phyloP scores from a whole-genome alignment of 257 asterid species.

The Solanum pinnatisectum region DNA sequence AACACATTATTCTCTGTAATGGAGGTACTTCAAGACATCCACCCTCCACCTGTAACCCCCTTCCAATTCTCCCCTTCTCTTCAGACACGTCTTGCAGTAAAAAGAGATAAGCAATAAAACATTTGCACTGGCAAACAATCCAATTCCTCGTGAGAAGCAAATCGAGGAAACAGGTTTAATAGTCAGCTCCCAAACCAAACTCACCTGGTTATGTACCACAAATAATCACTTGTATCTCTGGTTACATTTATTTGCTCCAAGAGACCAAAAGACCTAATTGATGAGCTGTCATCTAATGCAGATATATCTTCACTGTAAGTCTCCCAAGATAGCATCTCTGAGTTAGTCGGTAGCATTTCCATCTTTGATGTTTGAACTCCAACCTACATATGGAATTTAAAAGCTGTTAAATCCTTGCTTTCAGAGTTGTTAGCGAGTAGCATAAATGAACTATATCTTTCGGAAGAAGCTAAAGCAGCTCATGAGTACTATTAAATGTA shows the following conservation, averaged over 20 bases:
- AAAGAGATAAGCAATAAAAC: not conserved
- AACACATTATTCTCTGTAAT: not conserved
- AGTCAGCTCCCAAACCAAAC: slow-evolving; percentile 7
- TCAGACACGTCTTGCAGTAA: not conserved
- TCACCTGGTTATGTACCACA: slow-evolving; percentile 82
- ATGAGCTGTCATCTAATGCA: slow-evolving; percentile 55
- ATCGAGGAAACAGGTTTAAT: not conserved
- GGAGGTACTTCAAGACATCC: not conserved
- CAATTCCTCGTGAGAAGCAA: not conserved
- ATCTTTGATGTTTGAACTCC: slow-evolving; percentile 73
- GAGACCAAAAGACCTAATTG: slow-evolving; percentile 68
- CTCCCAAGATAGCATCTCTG: slow-evolving; percentile 73
- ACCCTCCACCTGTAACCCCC: not conserved
- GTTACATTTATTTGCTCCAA: slow-evolving; percentile 92
- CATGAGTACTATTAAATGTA: not conserved
- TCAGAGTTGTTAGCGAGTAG: not conserved
- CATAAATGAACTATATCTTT: not conserved
- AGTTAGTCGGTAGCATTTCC: slow-evolving; percentile 60
- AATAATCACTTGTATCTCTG: slow-evolving; percentile 80
- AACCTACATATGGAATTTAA: slow-evolving; percentile 36
- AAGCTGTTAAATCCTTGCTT: not conserved
- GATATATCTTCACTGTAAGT: slow-evolving; percentile 75
- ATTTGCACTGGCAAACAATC: not conserved
- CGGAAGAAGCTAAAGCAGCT: not conserved
- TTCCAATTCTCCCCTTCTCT: not conserved